Evolutionary conservation across 2,329 filamentous ascomycete species (phyloP).

Genomic region (Aaosphaeria arxii): DNA sequence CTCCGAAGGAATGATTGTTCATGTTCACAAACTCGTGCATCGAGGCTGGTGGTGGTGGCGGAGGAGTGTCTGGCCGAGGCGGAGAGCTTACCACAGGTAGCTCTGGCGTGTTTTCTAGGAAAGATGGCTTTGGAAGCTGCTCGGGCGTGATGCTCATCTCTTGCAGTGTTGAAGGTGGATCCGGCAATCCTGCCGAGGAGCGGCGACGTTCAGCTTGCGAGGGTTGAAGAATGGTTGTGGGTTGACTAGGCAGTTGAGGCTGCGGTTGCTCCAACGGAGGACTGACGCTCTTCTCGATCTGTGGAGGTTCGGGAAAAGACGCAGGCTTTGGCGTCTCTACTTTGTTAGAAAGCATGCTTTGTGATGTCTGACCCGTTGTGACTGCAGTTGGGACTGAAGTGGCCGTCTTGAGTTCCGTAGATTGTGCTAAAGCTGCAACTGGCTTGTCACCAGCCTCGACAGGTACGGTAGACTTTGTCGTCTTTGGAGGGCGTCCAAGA

Average conservation of each 20-base stretch:
- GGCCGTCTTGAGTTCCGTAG: not conserved
- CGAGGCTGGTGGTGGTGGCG: conserved; percentile 31
- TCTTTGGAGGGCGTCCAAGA: conserved; percentile 20
- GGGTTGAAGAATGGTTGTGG: conserved; percentile 3
- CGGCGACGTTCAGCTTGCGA: conserved; percentile 10
- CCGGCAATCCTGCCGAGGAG: conserved; percentile 13
- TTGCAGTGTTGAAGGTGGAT: conserved; percentile 26
- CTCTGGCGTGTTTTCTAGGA: conserved; percentile 20
- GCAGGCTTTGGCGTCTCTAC: not conserved
- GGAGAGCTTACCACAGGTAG: conserved; percentile 21
- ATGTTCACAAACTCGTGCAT: conserved; percentile 34
- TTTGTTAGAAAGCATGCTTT: no score
- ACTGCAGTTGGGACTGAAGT: no score
- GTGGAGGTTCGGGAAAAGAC: conserved; percentile 28
- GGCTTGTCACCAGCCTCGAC: conserved; percentile 34
- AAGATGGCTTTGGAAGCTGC: conserved; percentile 31
- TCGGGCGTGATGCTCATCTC: conserved; percentile 32
- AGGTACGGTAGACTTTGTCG: conserved; percentile 24
- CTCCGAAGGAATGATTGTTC: conserved; percentile 17
- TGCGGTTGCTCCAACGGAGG: conserved; percentile 26
- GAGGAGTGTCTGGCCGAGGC: conserved; percentile 35
- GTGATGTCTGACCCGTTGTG: no score
- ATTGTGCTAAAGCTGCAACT: conserved; percentile 10
- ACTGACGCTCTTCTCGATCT: conserved; percentile 16
- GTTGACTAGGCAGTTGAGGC: conserved; percentile 15